A percentile compares a stretch with the other conserved stretches of the same genome.
phyloP scores from a whole-genome alignment of 2,329 filamentous ascomycete species.

The Xylogone sp. region DNA sequence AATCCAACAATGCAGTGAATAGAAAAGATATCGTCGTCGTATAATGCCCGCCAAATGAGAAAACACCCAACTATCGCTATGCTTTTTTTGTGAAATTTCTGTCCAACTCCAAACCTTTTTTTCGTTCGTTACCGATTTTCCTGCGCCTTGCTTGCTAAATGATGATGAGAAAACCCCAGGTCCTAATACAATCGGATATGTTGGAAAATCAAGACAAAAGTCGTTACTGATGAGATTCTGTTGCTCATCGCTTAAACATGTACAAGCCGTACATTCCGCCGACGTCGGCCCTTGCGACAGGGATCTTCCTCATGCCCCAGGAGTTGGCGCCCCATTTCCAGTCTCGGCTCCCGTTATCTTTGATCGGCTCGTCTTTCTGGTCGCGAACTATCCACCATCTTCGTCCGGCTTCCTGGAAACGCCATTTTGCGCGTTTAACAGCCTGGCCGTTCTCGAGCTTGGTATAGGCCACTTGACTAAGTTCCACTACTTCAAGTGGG shows the following conservation, averaged over 20 bases:
- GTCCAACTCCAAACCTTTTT: too few species aligned
- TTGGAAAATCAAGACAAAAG: too few species aligned
- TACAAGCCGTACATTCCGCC: slow-evolving; percentile 57
- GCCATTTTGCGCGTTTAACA: slow-evolving; percentile 54
- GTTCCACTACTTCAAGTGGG: slow-evolving; percentile 73
- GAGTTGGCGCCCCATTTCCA: slow-evolving; percentile 86
- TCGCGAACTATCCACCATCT: slow-evolving; percentile 62
- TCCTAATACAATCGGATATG: too few species aligned
- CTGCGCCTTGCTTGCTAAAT: too few species aligned
- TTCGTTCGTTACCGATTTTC: too few species aligned
- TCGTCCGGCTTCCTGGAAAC: slow-evolving; percentile 63
- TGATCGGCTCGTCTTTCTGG: slow-evolving; percentile 9
- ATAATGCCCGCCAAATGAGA: too few species aligned
- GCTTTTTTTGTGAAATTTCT: too few species aligned
- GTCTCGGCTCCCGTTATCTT: slow-evolving; percentile 54
- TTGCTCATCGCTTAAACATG: slow-evolving; percentile 44
- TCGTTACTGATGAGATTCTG: too few species aligned
- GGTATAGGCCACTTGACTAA: slow-evolving; percentile 64
- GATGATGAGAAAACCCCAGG: too few species aligned
- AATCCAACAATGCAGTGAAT: too few species aligned
- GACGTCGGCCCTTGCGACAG: slow-evolving; percentile 50
- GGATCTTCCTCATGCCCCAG: slow-evolving; percentile 76
- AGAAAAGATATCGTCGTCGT: too few species aligned
- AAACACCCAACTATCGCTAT: too few species aligned
- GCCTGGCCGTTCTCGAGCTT: slow-evolving; percentile 53